Evolutionary conservation across 148 eudicot genomes (phyloP), one percentile per base, ranked within the genome.

Genomic region (Oxyria digyna): DNA sequence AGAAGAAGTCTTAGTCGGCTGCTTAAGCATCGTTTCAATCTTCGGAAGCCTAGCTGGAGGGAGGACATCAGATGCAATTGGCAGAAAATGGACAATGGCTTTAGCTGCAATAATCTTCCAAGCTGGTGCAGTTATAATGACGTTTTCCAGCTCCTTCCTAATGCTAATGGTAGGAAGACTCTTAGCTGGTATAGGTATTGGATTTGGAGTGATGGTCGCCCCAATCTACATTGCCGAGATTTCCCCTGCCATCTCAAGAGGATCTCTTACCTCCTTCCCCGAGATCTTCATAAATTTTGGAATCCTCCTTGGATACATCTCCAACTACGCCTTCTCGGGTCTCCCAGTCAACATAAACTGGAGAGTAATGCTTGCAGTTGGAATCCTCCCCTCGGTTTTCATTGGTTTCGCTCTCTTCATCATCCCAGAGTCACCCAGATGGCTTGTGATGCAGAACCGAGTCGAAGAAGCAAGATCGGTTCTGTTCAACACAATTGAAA

Each of bases 161-260:
- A 37, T 79, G 17, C 86, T 91, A 21, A 82, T 91, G 79, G 37
- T 74, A 2, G 97, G 97, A 21, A 72, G 96, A 67, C 78, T 88
- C 71, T 66, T 91, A 24, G 90, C 92, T 20, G 97, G 96, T 3
- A 57, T 91, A 7, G 97, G 96, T 4, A 88, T 91, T 12, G 97
- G 97, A 15, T 83, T 86, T 14, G 92, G 96, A 8, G 83, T 88
- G 31, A 88, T 89, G 91, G 81, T 91, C 24, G 96, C 97, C 21
- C 97, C 97, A 0, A 85, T 91, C 5, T 91, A 91, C 72, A 88
- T 88, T n/a, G 95, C 89, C 0, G 97, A 91, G 78, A 87, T 91
- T 76, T 83, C 97, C 3, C 96, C 96, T 1, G 76, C 96, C 2
- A 31, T 84, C 41, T 62, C 80, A 3, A 59, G 97, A 73, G 97